Evolutionary conservation across 1,284 basidiomycete genomes (phyloP), one percentile per base, ranked within the genome.

Genomic region (Malassezia sp.): DNA sequence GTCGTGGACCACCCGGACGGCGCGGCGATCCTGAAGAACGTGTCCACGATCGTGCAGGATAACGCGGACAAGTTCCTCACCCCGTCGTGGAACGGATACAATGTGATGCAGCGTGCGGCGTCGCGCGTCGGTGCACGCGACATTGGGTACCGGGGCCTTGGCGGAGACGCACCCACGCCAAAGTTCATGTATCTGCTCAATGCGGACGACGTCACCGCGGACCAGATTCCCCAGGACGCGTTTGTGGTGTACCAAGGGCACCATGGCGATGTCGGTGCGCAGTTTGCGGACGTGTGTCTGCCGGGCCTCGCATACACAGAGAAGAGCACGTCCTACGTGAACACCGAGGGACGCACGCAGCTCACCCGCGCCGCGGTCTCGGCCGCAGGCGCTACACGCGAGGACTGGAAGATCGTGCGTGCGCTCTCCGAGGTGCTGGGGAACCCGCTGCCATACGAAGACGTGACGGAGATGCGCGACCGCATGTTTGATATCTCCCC

Each of bases 191-290:
- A 95, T 75, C 80, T 99, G 44, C 80, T 97, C 55, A 91, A 91
- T 71, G 89, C 91, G 5, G 93, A 97, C 66, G 90, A 96, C 70
- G 74, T 97, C 48, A 80, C 89, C 65, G 84, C 88, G 34, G 79
- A 82, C 49, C 80, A 81, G n/a, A 93, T 99, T 55, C 90, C 93
- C 24, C 76, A 80, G 54, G 80, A 90, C 63, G 89, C 91, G 1
- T 97, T 97, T 67, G 91, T 97, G 35, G 91, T 97, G 12, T 99
- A 97, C 74, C 93, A 97, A 72, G 93, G 93, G 35, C 91, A 96
- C 73, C 91, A 97, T 70, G 93, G 93, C 71, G 93, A 99, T 71
- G 77, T 88, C 33, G 91, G 93, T 40, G 93, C 93, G 3, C 86
- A 90, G 67, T 82, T 90, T 41, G 93, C 93, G 15, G 91, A 97